Conservation (phyloP, 1,139 yeast genomes). For the Taiozyma sp. region DNA sequence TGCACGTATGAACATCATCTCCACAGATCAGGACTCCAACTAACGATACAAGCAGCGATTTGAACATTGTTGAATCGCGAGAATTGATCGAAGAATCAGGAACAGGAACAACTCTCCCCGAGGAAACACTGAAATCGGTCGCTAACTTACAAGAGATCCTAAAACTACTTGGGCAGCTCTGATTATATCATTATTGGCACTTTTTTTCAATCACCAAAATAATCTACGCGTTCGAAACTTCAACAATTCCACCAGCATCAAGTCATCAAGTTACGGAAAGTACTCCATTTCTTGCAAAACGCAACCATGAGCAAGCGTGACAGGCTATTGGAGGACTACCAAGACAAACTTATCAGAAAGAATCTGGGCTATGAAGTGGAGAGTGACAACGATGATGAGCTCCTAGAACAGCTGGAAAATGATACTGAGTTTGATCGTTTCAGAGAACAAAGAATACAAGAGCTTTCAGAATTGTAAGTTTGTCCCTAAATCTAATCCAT, state of each 20-base stretch:
- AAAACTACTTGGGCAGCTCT: conserved; percentile 2
- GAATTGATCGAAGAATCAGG: conserved; percentile 1
- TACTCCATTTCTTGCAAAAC: neutral
- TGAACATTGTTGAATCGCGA: conserved; percentile 4
- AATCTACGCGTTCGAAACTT: conserved; percentile 1
- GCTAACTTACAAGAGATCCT: conserved; percentile 3
- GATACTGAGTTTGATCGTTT: conserved; percentile 75
- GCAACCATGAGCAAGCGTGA: conserved; percentile 9
- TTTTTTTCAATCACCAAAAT: neutral
- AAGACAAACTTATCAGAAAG: conserved; percentile 28
- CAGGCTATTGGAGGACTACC: conserved; percentile 35
- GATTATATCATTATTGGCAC: neutral
- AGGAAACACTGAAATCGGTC: conserved; percentile 2
- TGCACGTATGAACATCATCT: conserved; percentile 10
- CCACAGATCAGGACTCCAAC: neutral
- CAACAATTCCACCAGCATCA: neutral
- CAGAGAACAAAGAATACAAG: conserved; percentile 61
- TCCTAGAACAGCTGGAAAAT: conserved; percentile 53
- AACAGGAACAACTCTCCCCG: neutral
- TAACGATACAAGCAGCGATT: conserved; percentile 6
- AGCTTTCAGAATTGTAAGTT: conserved; percentile 42
- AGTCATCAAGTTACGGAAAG: neutral
- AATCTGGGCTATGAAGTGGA: conserved; percentile 29
- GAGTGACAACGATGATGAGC: conserved; percentile 41
- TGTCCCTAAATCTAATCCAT: neutral